These are phyloP conservation scores for Xylaria sp. DNA, from an alignment of 2,329 filamentous ascomycete species.

Conservation along the genomic window DNA sequence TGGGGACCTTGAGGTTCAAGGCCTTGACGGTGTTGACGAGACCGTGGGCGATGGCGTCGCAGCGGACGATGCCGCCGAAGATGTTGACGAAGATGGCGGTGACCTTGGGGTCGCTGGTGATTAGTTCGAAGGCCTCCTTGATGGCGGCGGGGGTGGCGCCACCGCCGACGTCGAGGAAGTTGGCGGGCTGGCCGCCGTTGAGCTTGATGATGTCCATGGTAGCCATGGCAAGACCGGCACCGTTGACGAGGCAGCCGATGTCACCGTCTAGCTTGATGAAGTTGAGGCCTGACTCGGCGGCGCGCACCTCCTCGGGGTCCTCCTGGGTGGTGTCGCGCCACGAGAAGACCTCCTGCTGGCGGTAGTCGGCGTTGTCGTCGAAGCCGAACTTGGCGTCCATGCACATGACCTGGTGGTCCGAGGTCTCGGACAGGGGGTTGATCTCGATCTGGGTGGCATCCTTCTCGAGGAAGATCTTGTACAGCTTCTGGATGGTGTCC, in stretches of 20 bases:
- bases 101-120: conserved; percentile 97
- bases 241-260: conserved; percentile 98
- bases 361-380: conserved; percentile 98
- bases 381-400: conserved; percentile 99
- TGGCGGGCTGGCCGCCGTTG: conserved; percentile 92
- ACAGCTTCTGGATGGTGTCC: conserved; percentile 97
- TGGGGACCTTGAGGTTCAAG: conserved; percentile 95
- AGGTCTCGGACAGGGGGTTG: conserved; percentile 97
- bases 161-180: conserved; percentile 98
- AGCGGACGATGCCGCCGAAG: conserved; percentile 97
- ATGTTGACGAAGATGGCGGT: conserved; percentile 99
- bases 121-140: conserved; percentile 96
- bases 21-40: conserved; percentile 92
- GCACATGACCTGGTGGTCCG: conserved; percentile 95
- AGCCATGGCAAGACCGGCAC: conserved; percentile 98
- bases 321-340: conserved; percentile 96
- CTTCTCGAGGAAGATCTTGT: conserved; percentile 98
- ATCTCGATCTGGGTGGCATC: conserved; percentile 99
- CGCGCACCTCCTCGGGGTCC: conserved; percentile 96
- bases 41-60: conserved; percentile 94
- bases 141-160: conserved; percentile 97
- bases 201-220: conserved; percentile 99
- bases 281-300: conserved; percentile 92
- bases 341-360: conserved; percentile 93
- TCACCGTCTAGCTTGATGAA: conserved; percentile 99